phyloP scores from a whole-genome alignment of 2,329 filamentous ascomycete species.

The Cercospora nicotianae region DNA sequence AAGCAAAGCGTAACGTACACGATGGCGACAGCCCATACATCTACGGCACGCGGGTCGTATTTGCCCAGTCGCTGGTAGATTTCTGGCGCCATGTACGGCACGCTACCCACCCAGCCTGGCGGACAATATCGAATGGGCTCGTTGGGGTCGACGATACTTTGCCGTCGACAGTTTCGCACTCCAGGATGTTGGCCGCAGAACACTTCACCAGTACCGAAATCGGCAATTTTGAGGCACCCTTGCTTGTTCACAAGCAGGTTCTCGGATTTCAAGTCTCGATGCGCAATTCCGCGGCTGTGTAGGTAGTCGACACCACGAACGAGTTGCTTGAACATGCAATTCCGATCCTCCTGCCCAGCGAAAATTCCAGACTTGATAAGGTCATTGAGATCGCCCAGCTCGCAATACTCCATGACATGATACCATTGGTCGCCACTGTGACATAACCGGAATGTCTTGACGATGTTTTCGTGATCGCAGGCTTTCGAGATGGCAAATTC shows the following conservation, averaged over 20 bases:
- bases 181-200: conserved; percentile 82
- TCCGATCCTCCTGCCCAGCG: conserved; percentile 61
- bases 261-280: conserved; percentile 88
- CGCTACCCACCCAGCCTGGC: conserved; percentile 79
- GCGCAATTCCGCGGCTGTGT: conserved; percentile 80
- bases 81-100: conserved; percentile 85
- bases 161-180: conserved; percentile 52
- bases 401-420: conserved; percentile 91
- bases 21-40: conserved; percentile 84
- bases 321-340: conserved; percentile 88
- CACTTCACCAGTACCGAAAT: conserved; percentile 87
- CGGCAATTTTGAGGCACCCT: conserved; percentile 84
- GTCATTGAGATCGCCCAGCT: conserved; percentile 75
- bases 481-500: conserved; percentile 87
- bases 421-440: conserved; percentile 72
- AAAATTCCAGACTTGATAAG: conserved; percentile 71
- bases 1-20: conserved; percentile 78
- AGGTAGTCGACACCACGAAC: conserved; percentile 79
- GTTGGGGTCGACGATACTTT: conserved; percentile 71
- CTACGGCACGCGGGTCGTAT: conserved; percentile 75
- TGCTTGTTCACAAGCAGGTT: conserved; percentile 77
- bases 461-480: conserved; percentile 81
- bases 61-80: conserved; percentile 67
- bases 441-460: conserved; percentile 76
- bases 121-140: conserved; percentile 68